Percentiles rank a stretch among this genome's conserved stretches.
phyloP scores from a whole-genome alignment of 23 red algal genomes.

The Gracilaria domingensis region DNA sequence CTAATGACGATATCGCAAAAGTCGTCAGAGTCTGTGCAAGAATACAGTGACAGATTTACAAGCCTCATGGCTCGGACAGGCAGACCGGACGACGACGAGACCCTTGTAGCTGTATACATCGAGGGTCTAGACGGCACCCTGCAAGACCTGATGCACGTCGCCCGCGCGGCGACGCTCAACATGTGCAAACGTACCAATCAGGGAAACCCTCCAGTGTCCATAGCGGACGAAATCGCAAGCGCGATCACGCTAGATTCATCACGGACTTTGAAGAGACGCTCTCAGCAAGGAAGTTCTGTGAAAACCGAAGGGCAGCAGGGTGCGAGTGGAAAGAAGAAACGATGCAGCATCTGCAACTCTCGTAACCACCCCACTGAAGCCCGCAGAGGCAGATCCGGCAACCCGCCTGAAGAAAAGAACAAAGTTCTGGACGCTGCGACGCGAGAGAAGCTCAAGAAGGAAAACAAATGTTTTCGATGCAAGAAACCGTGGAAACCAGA shows the following conservation, averaged over 20 bases:
- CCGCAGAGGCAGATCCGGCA: too few relatives aligned
- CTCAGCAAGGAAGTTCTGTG: too few relatives aligned
- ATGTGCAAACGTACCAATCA: not conserved
- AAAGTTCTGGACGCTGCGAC: too few relatives aligned
- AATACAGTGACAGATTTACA: constrained; percentile 35
- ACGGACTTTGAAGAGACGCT: not conserved
- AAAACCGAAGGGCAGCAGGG: too few relatives aligned
- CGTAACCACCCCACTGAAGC: too few relatives aligned
- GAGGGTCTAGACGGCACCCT: not conserved
- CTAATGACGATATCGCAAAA: constrained; percentile 7
- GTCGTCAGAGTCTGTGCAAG: not conserved
- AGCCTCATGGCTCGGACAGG: not conserved
- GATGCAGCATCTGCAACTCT: too few relatives aligned
- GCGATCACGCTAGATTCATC: not conserved
- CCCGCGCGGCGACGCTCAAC: constrained; percentile 9
- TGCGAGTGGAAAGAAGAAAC: too few relatives aligned
- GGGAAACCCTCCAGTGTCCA: not conserved
- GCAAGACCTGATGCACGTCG: constrained; percentile 28
- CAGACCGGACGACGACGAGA: not conserved
- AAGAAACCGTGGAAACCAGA: too few relatives aligned
- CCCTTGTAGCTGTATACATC: constrained; percentile 4
- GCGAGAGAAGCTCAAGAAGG: too few relatives aligned
- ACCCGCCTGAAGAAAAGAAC: too few relatives aligned
- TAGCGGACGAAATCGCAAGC: not conserved
- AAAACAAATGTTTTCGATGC: too few relatives aligned